Percentiles rank a stretch among this genome's conserved stretches.
phyloP scores from a whole-genome alignment of 805 yeast genomes.

The Metschnikowia cubensis region DNA sequence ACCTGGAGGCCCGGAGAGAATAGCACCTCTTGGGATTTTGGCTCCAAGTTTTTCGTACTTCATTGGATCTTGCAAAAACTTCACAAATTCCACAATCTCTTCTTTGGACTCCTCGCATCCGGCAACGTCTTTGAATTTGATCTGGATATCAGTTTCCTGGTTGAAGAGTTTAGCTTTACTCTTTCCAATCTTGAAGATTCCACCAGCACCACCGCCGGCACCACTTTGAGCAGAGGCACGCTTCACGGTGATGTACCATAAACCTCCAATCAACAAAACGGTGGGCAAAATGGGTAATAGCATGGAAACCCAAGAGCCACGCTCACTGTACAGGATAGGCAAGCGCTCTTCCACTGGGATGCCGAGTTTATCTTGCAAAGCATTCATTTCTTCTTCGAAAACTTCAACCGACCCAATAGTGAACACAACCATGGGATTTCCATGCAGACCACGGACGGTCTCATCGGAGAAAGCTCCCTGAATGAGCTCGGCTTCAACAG shows the following conservation, averaged over 20 bases:
- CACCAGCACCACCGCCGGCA: slow-evolving; percentile 68
- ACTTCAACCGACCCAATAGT: slow-evolving; percentile 85
- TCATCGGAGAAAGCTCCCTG: slow-evolving; percentile 40
- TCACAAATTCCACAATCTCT: slow-evolving; percentile 97
- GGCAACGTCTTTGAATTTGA: slow-evolving; percentile 90
- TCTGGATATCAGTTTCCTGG: slow-evolving; percentile 85
- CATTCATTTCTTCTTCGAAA: slow-evolving; percentile 78
- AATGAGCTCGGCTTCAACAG: slow-evolving; percentile 66
- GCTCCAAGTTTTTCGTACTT: slow-evolving; percentile 94
- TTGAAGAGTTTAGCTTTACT: slow-evolving; percentile 89
- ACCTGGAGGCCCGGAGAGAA: slow-evolving; percentile 97
- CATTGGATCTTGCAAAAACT: slow-evolving; percentile 83
- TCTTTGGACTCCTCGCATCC: slow-evolving; percentile 97
- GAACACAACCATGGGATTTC: slow-evolving; percentile 54
- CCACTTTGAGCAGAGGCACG: slow-evolving; percentile 47
- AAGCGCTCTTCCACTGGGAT: slow-evolving; percentile 68
- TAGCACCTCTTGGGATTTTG: slow-evolving; percentile 97
- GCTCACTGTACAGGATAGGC: slow-evolving; percentile 72
- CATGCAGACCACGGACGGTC: slow-evolving; percentile 35
- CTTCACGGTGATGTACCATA: slow-evolving; percentile 58
- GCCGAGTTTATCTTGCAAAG: slow-evolving; percentile 63
- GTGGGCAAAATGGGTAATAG: slow-evolving; percentile 78
- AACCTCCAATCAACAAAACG: slow-evolving; percentile 71
- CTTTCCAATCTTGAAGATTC: slow-evolving; percentile 79
- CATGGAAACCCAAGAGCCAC: slow-evolving; percentile 59